These are phyloP conservation scores for Auricularia sp. DNA, from an alignment of 768 basidiomycete species.

Conservation along the genomic window DNA sequence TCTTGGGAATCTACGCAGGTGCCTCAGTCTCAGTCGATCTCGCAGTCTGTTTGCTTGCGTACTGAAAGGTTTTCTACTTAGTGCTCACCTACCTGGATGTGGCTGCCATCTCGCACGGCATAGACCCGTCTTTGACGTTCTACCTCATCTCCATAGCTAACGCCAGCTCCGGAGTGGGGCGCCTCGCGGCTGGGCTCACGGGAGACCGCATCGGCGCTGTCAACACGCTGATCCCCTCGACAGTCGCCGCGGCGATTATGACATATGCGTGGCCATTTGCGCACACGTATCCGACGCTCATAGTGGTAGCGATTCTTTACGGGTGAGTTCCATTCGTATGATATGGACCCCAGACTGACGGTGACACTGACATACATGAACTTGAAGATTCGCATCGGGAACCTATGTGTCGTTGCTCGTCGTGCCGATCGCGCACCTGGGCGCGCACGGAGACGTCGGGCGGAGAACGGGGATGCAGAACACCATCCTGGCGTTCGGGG, in stretches of 20 bases:
- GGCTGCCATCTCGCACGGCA: slow-evolving; percentile 6
- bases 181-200: slow-evolving; percentile 16
- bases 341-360: not conserved
- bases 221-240: slow-evolving; percentile 60
- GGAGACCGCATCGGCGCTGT: slow-evolving; percentile 37
- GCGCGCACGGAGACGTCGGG: slow-evolving; percentile 50
- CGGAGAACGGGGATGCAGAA: slow-evolving; percentile 55
- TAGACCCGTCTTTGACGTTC: slow-evolving; percentile 6
- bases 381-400: slow-evolving; percentile 46
- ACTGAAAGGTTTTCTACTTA: not conserved
- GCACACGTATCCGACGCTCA: slow-evolving; percentile 29
- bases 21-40: not conserved
- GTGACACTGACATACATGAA: not conserved
- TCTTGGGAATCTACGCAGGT: slow-evolving; percentile 14
- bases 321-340: slow-evolving; percentile 34
- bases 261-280: slow-evolving; percentile 69
- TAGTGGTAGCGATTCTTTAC: slow-evolving; percentile 50
- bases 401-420: slow-evolving; percentile 47
- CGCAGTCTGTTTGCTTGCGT: not conserved
- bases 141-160: slow-evolving; percentile 19
- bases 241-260: slow-evolving; percentile 40
- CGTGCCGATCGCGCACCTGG: slow-evolving; percentile 52
- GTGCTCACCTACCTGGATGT: slow-evolving; percentile 16
- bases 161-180: slow-evolving; percentile 18
- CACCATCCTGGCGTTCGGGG: slow-evolving; percentile 50